A percentile compares a stretch with the other conserved stretches of the same genome.
These are phyloP conservation scores for Trifolium dubium DNA, from an alignment of 306 rosid genomes.

Conservation along the genomic window DNA sequence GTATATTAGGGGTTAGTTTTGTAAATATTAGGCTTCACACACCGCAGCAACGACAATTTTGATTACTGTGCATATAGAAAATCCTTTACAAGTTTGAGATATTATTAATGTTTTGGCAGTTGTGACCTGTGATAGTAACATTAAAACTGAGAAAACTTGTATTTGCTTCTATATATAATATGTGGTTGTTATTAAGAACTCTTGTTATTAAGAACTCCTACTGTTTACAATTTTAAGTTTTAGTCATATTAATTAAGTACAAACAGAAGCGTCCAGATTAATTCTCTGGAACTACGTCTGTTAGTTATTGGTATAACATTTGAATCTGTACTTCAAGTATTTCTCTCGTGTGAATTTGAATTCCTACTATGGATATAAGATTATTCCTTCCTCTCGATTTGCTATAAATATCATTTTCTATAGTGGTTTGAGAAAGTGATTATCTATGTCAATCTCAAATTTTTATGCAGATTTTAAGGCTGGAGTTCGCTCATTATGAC, in stretches of 20 bases:
- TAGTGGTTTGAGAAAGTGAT: constrained; percentile 17
- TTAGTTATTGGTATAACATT: neutral
- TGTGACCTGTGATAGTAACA: constrained; percentile 22
- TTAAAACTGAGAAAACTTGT: neutral
- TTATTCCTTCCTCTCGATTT: constrained; percentile 29
- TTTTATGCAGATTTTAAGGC: constrained; percentile 61
- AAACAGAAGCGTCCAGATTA: constrained; percentile 17
- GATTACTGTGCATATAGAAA: neutral
- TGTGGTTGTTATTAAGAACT: constrained; percentile 14
- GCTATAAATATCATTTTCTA: constrained; percentile 35
- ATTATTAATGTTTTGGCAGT: constrained; percentile 2
- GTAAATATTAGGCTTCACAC: neutral
- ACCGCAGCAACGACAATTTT: neutral
- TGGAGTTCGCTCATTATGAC: constrained; percentile 93
- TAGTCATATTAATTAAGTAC: neutral
- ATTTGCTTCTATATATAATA: constrained; percentile 18
- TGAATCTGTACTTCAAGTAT: neutral
- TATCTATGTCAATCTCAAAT: constrained; percentile 8
- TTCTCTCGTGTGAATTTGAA: constrained; percentile 1
- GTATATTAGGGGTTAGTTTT: neutral
- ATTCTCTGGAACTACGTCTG: constrained; percentile 9
- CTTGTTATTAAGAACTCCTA: constrained; percentile 19
- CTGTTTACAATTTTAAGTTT: constrained; percentile 7
- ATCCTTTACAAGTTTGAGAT: constrained; percentile 5
- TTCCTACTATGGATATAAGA: constrained; percentile 3